A percentile compares a stretch with the other conserved stretches of the same genome.
Evolutionary conservation across 805 yeast species (phyloP).

Genomic region (Brettanomyces custersianus): DNA sequence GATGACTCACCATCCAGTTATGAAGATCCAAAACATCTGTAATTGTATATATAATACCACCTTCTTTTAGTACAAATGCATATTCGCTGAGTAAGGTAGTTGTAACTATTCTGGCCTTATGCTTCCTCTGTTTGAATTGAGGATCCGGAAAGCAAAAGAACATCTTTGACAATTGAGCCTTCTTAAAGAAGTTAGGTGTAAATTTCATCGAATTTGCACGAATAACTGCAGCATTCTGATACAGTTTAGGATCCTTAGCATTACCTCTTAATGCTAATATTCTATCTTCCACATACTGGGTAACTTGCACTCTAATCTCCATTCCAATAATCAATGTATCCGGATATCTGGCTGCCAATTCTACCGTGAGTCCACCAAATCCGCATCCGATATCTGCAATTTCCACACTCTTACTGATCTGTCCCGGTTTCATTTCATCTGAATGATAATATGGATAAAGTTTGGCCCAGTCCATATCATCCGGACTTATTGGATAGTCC

Average conservation of each 20-base stretch:
- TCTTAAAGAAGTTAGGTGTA: slow-evolving; percentile 83
- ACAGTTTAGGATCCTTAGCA: slow-evolving; percentile 28
- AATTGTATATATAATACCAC: slow-evolving; percentile 86
- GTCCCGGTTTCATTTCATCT: slow-evolving; percentile 29
- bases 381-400: slow-evolving; percentile 98
- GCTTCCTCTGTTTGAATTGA: slow-evolving; percentile 94
- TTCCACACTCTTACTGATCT: slow-evolving; percentile 48
- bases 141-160: slow-evolving; percentile 99
- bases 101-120: slow-evolving; percentile 93
- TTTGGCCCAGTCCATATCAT: slow-evolving; percentile 77
- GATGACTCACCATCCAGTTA: slow-evolving; percentile 91
- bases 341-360: slow-evolving; percentile 71
- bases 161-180: slow-evolving; percentile 78
- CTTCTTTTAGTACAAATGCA: slow-evolving; percentile 80
- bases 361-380: slow-evolving; percentile 82
- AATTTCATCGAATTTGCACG: slow-evolving; percentile 98
- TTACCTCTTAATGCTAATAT: slow-evolving; percentile 78
- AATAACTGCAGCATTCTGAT: slow-evolving; percentile 80
- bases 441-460: slow-evolving; percentile 53
- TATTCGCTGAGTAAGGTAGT: slow-evolving; percentile 83
- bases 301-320: slow-evolving; percentile 97
- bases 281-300: slow-evolving; percentile 93
- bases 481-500: slow-evolving; percentile 79
- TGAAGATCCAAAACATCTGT: slow-evolving; percentile 94
- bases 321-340: slow-evolving; percentile 76